Evolutionary conservation across 116 monocot species (phyloP).

Genomic region (Thalassia testudinum): DNA sequence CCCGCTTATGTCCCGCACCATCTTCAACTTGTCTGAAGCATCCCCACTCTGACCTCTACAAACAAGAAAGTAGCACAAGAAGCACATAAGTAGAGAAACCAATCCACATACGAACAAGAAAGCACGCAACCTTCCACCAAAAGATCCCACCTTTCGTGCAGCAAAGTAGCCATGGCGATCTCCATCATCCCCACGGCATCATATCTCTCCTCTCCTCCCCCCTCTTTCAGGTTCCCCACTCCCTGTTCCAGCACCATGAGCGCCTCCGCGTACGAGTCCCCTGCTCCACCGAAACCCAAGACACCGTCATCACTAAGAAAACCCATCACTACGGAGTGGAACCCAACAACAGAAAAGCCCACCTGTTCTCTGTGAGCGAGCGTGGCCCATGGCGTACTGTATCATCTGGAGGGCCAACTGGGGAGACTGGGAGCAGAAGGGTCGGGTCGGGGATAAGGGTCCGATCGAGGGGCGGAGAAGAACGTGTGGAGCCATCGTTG

Average conservation of each 20-base stretch:
- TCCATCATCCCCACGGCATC: slow-evolving; percentile 42
- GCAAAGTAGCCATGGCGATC: slow-evolving; percentile 88
- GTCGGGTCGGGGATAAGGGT: no score
- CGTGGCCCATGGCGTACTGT: slow-evolving; percentile 60
- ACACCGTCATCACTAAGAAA: neutral
- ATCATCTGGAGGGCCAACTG: slow-evolving; percentile 60
- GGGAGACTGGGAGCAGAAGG: neutral
- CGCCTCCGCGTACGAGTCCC: slow-evolving; percentile 55
- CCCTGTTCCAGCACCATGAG: slow-evolving; percentile 84
- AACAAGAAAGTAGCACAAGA: neutral
- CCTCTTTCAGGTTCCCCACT: slow-evolving; percentile 27
- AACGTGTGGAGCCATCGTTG: no score
- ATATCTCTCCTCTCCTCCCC: slow-evolving; percentile 13
- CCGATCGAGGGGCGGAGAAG: no score
- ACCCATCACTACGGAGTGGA: neutral
- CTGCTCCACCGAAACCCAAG: slow-evolving; percentile 10
- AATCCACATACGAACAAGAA: neutral
- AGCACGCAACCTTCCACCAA: no score
- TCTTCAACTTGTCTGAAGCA: slow-evolving; percentile 68
- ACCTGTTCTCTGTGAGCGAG: slow-evolving; percentile 65
- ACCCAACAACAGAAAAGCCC: neutral
- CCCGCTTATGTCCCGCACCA: slow-evolving; percentile 19
- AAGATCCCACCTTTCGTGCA: slow-evolving; percentile 57
- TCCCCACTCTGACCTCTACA: slow-evolving; percentile 53
- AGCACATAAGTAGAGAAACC: neutral